A percentile compares a stretch with the other conserved stretches of the same genome.
Conservation (phyloP, 2,329 filamentous ascomycete species). For the Juglanconis oblonga region DNA sequence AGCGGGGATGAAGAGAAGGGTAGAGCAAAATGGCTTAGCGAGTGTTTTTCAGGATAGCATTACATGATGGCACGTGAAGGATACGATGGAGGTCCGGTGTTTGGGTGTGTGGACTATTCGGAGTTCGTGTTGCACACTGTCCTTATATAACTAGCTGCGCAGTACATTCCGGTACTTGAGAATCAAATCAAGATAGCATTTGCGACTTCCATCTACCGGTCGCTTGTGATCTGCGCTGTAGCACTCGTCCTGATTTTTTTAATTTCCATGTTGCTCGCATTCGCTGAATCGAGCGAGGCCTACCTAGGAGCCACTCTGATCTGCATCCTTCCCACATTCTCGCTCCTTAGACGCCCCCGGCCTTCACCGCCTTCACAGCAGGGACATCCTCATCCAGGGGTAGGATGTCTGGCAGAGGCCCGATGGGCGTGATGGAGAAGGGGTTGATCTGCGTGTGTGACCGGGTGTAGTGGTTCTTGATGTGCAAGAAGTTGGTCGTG, state of each 20-base stretch:
- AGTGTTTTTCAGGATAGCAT: neutral
- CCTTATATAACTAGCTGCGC: neutral
- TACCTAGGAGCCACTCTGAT: no score
- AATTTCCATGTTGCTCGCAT: no score
- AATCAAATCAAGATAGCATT: neutral
- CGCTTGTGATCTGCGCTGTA: no score
- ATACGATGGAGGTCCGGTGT: neutral
- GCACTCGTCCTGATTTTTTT: no score
- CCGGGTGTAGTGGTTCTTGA: conserved; percentile 72
- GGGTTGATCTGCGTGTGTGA: conserved; percentile 67
- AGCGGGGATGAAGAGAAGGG: neutral
- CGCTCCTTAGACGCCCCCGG: conserved; percentile 8
- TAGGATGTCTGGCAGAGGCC: conserved; percentile 80
- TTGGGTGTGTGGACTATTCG: neutral
- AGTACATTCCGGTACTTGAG: neutral
- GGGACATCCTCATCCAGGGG: conserved; percentile 73
- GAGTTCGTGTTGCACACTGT: neutral
- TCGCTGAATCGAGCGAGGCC: no score
- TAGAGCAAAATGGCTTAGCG: neutral
- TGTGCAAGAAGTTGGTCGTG: conserved; percentile 91
- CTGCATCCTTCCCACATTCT: neutral
- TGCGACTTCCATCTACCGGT: neutral
- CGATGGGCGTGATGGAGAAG: conserved; percentile 74
- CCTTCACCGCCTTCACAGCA: conserved; percentile 36
- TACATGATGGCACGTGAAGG: neutral